Evolutionary conservation across 345 rosid species (phyloP).

Genomic region (Hibiscus trionum): DNA sequence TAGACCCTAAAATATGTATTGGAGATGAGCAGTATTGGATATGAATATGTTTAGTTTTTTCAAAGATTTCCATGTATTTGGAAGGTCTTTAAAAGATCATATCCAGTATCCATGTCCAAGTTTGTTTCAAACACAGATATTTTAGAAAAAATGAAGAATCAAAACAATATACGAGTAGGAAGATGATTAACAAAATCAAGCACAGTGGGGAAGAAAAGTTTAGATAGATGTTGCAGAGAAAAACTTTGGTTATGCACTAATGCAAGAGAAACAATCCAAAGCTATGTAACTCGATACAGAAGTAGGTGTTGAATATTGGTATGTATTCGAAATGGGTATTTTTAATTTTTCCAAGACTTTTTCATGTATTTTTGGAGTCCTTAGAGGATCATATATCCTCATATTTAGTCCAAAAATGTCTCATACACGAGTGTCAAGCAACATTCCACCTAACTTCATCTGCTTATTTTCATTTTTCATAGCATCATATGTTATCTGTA

Average conservation of each 20-base stretch:
- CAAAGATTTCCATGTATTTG: not conserved
- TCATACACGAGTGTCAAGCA: not conserved
- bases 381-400: not conserved
- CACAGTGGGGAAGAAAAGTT: not conserved
- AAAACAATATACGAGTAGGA: not conserved
- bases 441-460: not conserved
- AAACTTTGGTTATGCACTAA: not conserved
- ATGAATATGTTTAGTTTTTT: not conserved
- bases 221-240: not conserved
- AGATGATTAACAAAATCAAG: not conserved
- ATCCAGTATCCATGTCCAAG: not conserved
- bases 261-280: not conserved
- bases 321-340: not conserved
- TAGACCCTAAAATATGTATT: not conserved
- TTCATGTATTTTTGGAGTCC: not conserved
- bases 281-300: not conserved
- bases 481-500: not conserved
- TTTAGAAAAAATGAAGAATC: not conserved
- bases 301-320: not conserved
- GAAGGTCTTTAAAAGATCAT: not conserved
- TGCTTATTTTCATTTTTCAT: not conserved
- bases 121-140: not conserved
- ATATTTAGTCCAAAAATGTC: not conserved
- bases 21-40: not conserved
- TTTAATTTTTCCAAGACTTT: not conserved